Base-by-base conservation (phyloP, 257 asterid genomes). In the Perilla frutescens region DNA sequence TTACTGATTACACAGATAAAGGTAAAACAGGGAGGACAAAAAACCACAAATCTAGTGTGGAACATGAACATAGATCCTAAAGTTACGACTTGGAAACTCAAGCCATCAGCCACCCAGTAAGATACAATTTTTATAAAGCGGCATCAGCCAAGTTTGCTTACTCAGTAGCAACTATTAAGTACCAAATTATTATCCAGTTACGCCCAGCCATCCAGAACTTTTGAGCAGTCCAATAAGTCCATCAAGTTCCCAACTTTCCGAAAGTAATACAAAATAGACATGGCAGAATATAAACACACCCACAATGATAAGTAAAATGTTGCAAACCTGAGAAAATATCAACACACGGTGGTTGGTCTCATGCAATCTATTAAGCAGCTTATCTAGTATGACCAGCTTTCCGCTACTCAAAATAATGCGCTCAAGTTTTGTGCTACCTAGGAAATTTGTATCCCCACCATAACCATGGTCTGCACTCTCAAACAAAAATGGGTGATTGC, bases 401-500 rank as follows among this genome's bases (percentile, higher is more conserved):
- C 99, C 98, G 48, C 99, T 95, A 83, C 99, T 95, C 61, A 95
- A 85, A 77, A 91, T 92, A 49, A 92, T 79, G 65, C 99, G 83
- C 82, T 95, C 99, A 78, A 95, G 75, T 81, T 92, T 95, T 48
- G 88, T 70, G 84, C 99, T 92, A 32, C 97, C 97, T 53, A 88
- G 81, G 81, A 80, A 66, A 73, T 88, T 88, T 48, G 94, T 84
- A 73, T 95, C 96, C 80, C 99, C 99, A 56, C 99, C 99, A 83
- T 95, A 95, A 80, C 99, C 99, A 84, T 92, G 97, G 85, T 95
- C 99, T 8, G 99, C 99, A 82, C 99, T 95, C 84, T 95, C 97
- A 83, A 95, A 95, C 71, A 95, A 76, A 84, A 95, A 95, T 59
- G 99, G 99, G 81, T 95, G 99, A 68, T 95, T 95, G 90, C 99